Evolutionary conservation across 768 basidiomycete genomes (phyloP), one percentile per base, ranked within the genome.

Genomic region (Nevesoporus exiguus): DNA sequence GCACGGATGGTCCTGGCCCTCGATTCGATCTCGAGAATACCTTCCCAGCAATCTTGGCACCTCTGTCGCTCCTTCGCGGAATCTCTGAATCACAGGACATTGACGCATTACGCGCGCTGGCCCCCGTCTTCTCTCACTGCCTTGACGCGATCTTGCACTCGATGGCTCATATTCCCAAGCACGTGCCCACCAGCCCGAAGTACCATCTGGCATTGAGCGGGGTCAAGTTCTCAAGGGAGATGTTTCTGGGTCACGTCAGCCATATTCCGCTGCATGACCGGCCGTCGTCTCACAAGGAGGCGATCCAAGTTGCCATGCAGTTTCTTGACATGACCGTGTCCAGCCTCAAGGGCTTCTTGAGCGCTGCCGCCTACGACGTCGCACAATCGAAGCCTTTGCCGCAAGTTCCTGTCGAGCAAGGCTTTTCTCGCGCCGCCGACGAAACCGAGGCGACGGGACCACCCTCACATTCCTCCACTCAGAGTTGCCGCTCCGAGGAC

Each of bases 11-110:
- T 43, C 31, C 27, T 6, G 13, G 48, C 44, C 54, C 64, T 19
- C 60, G 44, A 8, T 73, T 71, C 50, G 53, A 69, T 36, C 63
- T 76, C 21, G 68, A 72, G 24, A 65, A 54, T 36, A 65, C 70
- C 7, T 76, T 74, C 52, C 73, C 75, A 1, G 71, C 73, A 1
- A 71, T 77, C 49, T 44, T 73, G 47, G 52, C 55, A 14, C 63
- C 72, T 4, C 56, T 67, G 21, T 58, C 57, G 0, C 59, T 68
- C 47, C 67, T 77, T 44, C 64, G 54, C 47, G 46, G 44, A 21
- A 46, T 70, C 9, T 52, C 63, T 13, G 59, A 60, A 15, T 56
- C 66, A 1, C 60, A 58, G 10, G 68, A 73, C 48, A 40, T 66
- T 22, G 54, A 62, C 34, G 63, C 70, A 11, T 46, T 71, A 27